Percentiles rank a stretch among this genome's conserved stretches.
These are phyloP conservation scores for Kazachstania psychrophila DNA, from an alignment of 805 yeast genomes.

Conservation along the genomic window DNA sequence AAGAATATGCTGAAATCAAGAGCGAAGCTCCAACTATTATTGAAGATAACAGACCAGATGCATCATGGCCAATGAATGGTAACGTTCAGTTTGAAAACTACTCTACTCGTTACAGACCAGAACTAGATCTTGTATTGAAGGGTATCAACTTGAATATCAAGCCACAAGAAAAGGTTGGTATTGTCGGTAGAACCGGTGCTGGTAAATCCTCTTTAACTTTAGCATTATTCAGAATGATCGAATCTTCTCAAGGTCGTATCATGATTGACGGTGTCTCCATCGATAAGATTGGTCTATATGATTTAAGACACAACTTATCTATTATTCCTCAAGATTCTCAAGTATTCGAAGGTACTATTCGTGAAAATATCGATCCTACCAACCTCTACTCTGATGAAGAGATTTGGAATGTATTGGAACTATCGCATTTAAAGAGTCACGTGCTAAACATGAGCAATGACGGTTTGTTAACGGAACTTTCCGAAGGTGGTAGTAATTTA, in stretches of 20 bases:
- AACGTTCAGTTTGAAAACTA: conserved; percentile 58
- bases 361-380: conserved; percentile 84
- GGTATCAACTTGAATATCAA: conserved; percentile 54
- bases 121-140: conserved; percentile 69
- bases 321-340: conserved; percentile 94
- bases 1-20: conserved; percentile 70
- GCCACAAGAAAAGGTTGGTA: conserved; percentile 80
- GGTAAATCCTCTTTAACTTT: conserved; percentile 83
- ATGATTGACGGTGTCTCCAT: conserved; percentile 64
- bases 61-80: conserved; percentile 68
- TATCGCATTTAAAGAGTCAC: conserved; percentile 68
- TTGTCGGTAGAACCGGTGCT: conserved; percentile 96
- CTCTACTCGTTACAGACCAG: conserved; percentile 77
- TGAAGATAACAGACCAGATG: conserved; percentile 57
- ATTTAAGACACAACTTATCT: conserved; percentile 65
- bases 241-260: conserved; percentile 61
- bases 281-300: conserved; percentile 59
- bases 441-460: conserved; percentile 45
- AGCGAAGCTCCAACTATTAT: conserved; percentile 79
- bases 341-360: conserved; percentile 75
- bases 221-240: conserved; percentile 79
- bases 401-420: conserved; percentile 71
- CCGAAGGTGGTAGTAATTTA: conserved; percentile 63
- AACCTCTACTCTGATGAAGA: conserved; percentile 57
- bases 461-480: conserved; percentile 45